Percentiles rank a stretch among this genome's conserved stretches.
Conservation (phyloP, 768 basidiomycete genomes). For the Asterophora parasitica region DNA sequence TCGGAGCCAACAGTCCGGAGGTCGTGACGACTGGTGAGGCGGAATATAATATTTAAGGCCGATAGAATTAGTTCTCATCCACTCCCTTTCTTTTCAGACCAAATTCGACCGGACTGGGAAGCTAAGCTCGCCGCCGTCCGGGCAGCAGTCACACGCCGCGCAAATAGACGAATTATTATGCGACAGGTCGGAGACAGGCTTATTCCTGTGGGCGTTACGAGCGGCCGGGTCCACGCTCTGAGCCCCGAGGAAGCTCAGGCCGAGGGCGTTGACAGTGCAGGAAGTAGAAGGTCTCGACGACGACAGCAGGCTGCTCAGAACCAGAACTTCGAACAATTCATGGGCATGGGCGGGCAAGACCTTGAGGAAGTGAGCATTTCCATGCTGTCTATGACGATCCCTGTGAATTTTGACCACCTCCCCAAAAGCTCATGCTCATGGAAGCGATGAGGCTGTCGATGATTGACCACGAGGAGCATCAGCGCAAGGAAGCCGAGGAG, state of each 20-base stretch:
- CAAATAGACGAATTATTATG: slow-evolving; percentile 96
- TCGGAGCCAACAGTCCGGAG: slow-evolving; percentile 78
- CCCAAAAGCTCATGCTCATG: slow-evolving; percentile 87
- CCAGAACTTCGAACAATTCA: slow-evolving; percentile 60
- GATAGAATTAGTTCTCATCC: slow-evolving; percentile 3
- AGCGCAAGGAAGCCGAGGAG: slow-evolving; percentile 69
- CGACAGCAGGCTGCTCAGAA: slow-evolving; percentile 44
- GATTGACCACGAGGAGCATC: slow-evolving; percentile 92
- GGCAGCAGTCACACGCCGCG: slow-evolving; percentile 92
- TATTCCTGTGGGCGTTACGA: slow-evolving; percentile 94
- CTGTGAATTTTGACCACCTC: slow-evolving; percentile 1
- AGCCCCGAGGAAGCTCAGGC: slow-evolving; percentile 54
- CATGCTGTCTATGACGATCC: slow-evolving; percentile 9
- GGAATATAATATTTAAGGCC: slow-evolving; percentile 1
- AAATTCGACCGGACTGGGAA: slow-evolving; percentile 98
- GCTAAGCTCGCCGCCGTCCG: slow-evolving; percentile 89
- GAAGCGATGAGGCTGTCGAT: slow-evolving; percentile 97
- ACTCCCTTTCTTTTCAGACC: slow-evolving; percentile 49
- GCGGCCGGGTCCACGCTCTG: slow-evolving; percentile 73
- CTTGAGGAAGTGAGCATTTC: slow-evolving; percentile 73
- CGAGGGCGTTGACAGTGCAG: slow-evolving; percentile 24
- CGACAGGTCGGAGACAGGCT: slow-evolving; percentile 96
- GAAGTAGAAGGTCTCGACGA: slow-evolving; percentile 56
- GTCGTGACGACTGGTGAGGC: slow-evolving; percentile 84
- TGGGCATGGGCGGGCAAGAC: slow-evolving; percentile 82